phyloP scores from a whole-genome alignment of 805 yeast genomes.

The Suhomyces vadensis region DNA sequence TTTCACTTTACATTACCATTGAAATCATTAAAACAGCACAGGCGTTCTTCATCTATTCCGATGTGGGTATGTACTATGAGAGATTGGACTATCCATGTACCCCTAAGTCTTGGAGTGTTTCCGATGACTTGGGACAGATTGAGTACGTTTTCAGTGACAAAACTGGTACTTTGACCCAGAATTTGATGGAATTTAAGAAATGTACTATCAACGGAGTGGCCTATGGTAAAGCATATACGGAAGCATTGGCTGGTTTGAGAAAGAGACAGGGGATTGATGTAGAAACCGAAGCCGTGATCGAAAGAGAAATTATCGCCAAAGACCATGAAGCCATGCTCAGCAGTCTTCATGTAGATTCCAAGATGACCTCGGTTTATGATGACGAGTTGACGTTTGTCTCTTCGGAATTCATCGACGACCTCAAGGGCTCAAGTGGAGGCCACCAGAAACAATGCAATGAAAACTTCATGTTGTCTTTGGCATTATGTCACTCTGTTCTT shows the following conservation, averaged over 20 bases:
- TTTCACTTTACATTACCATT: slow-evolving; percentile 74
- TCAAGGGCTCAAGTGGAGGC: slow-evolving; percentile 51
- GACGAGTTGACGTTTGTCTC: slow-evolving; percentile 73
- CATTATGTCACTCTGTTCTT: slow-evolving; percentile 77
- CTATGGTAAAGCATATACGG: slow-evolving; percentile 77
- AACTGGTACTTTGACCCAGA: slow-evolving; percentile 82
- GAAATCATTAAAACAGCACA: slow-evolving; percentile 78
- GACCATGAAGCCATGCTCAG: slow-evolving; percentile 53
- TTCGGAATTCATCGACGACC: slow-evolving; percentile 61
- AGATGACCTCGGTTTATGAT: slow-evolving; percentile 31
- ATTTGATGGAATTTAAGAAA: slow-evolving; percentile 79
- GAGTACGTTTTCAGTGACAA: slow-evolving; percentile 82
- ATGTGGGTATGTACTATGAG: slow-evolving; percentile 67
- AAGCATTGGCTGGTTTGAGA: slow-evolving; percentile 71
- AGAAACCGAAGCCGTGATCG: slow-evolving; percentile 45
- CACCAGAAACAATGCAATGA: slow-evolving; percentile 60
- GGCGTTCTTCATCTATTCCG: slow-evolving; percentile 73
- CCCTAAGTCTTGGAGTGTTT: slow-evolving; percentile 80
- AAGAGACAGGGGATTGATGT: slow-evolving; percentile 66
- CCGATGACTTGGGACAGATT: slow-evolving; percentile 82
- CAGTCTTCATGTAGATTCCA: slow-evolving; percentile 28
- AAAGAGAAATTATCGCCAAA: slow-evolving; percentile 39
- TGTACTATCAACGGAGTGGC: slow-evolving; percentile 67
- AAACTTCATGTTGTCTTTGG: slow-evolving; percentile 74
- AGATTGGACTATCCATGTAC: slow-evolving; percentile 71